Evolutionary conservation across 129 eudicot genomes (phyloP).

Genomic region (Kitagawia praeruptora): DNA sequence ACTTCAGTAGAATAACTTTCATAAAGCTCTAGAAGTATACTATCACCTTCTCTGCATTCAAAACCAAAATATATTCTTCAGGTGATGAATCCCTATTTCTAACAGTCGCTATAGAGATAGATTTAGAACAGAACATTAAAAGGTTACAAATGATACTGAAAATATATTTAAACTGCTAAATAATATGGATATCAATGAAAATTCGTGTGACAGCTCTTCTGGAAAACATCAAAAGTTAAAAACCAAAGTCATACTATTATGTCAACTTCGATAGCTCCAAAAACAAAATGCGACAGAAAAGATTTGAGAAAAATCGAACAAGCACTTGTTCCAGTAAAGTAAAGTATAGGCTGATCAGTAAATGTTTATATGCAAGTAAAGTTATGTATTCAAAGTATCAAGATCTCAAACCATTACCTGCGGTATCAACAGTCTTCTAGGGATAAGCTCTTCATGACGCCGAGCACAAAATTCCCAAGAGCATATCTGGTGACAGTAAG

Average conservation of each 20-base stretch:
- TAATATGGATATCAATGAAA: background rate
- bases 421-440: slow-evolving; percentile 81
- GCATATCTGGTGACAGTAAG: slow-evolving; percentile 51
- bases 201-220: background rate
- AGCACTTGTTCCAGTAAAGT: background rate
- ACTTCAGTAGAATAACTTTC: background rate
- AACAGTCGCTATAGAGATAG: too few species aligned
- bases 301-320: background rate
- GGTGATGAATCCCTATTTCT: too few species aligned
- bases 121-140: background rate
- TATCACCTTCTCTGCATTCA: too few species aligned
- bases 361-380: background rate
- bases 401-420: slow-evolving; percentile 45
- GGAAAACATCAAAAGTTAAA: background rate
- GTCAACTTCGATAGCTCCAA: background rate
- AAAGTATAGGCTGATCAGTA: background rate
- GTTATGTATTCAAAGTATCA: background rate
- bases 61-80: too few species aligned
- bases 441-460: slow-evolving; percentile 96
- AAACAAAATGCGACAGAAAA: background rate
- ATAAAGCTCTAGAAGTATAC: too few species aligned
- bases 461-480: slow-evolving; percentile 99
- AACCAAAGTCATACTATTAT: background rate
- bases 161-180: background rate
- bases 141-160: too few species aligned